Percentiles rank a stretch among this genome's conserved stretches.
These are phyloP conservation scores for Thecaphora frezii DNA, from an alignment of 1,284 basidiomycete genomes.

Conservation along the genomic window DNA sequence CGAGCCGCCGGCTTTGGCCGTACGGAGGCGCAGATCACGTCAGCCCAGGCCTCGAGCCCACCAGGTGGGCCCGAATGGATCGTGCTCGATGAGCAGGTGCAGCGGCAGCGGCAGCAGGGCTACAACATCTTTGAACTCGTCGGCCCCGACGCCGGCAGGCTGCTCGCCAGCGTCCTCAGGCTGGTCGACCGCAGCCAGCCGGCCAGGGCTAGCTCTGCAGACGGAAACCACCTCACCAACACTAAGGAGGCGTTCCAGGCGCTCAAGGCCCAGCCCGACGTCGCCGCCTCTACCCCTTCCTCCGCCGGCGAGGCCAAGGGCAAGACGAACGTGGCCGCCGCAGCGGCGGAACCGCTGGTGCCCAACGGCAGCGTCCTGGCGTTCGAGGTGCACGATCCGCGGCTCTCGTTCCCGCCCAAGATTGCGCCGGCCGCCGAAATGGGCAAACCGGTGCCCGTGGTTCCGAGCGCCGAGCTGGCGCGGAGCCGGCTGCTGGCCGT, in stretches of 20 bases:
- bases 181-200: not conserved
- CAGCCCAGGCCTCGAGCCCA: not conserved
- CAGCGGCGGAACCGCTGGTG: too few species aligned
- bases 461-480: not conserved
- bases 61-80: not conserved
- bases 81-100: constrained; percentile 10
- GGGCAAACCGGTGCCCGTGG: not conserved
- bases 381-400: constrained; percentile 47
- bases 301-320: too few species aligned
- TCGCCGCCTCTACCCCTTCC: too few species aligned
- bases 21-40: too few species aligned
- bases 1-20: too few species aligned
- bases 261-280: too few species aligned
- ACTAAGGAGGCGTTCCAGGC: too few species aligned
- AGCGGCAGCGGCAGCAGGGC: constrained; percentile 24
- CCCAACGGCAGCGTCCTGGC: constrained; percentile 4
- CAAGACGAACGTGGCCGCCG: too few species aligned
- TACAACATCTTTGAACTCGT: constrained; percentile 52
- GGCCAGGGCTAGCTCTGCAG: not conserved
- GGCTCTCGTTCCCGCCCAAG: constrained; percentile 44
- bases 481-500: constrained; percentile 14
- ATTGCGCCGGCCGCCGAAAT: constrained; percentile 8
- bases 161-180: constrained; percentile 44
- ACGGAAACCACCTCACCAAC: too few species aligned
- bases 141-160: constrained; percentile 30